Conservation (phyloP, 2,329 filamentous ascomycete genomes). For the Aspergillus calidoustus region DNA sequence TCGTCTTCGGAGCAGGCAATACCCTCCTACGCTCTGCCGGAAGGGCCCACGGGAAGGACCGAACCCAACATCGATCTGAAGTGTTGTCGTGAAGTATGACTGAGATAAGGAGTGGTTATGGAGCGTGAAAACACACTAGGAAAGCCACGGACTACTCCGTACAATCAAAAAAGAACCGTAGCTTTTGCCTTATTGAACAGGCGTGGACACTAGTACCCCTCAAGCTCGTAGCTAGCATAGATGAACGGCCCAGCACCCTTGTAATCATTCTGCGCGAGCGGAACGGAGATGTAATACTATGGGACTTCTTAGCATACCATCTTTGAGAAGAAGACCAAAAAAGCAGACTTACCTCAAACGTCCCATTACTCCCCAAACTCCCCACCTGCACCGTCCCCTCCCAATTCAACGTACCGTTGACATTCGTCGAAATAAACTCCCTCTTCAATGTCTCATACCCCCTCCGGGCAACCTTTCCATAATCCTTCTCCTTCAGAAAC, state of each 20-base stretch:
- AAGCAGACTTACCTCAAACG: constrained; percentile 19
- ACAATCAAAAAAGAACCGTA: too few relatives aligned
- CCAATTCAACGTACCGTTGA: constrained; percentile 22
- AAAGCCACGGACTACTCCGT: background rate
- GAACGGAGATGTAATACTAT: constrained; percentile 25
- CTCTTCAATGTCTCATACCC: constrained; percentile 11
- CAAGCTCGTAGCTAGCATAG: constrained; percentile 24
- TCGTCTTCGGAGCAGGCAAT: too few relatives aligned
- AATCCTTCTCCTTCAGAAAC: constrained; percentile 13
- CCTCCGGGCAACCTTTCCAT: constrained; percentile 4
- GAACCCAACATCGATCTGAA: too few relatives aligned
- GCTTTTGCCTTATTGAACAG: too few relatives aligned
- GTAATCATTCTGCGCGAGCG: constrained; percentile 20
- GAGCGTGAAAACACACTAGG: background rate
- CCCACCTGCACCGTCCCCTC: constrained; percentile 24
- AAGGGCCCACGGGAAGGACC: background rate
- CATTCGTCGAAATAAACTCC: constrained; percentile 15
- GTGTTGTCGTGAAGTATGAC: too few relatives aligned
- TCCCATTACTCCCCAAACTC: constrained; percentile 21
- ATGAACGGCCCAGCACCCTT: constrained; percentile 25
- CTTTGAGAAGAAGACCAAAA: background rate
- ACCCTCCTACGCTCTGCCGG: background rate
- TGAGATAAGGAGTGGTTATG: background rate
- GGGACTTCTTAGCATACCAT: background rate
- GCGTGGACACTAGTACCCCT: constrained; percentile 6